Conservation (phyloP, 2,329 filamentous ascomycete species). For the Colletotrichum sp. region DNA sequence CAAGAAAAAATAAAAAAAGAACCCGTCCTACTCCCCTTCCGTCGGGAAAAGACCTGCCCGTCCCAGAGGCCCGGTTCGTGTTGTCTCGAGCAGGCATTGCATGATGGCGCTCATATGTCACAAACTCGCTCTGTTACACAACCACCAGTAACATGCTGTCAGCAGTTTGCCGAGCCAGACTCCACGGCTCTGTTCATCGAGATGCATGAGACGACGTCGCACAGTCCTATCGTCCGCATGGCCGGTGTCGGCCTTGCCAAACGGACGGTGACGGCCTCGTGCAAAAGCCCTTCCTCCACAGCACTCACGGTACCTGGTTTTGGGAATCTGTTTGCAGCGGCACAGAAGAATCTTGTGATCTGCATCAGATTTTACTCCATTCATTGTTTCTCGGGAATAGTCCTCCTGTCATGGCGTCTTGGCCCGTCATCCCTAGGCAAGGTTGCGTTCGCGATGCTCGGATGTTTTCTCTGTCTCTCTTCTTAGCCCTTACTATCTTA, state of each 20-base stretch:
- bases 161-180: neutral
- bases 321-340: neutral
- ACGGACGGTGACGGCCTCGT: neutral
- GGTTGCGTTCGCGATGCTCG: neutral
- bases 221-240: neutral
- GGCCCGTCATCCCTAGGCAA: neutral
- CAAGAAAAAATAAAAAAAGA: neutral
- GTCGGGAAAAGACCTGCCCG: neutral
- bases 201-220: neutral
- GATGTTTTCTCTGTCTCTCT: neutral
- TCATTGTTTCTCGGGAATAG: neutral
- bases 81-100: neutral
- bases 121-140: slow-evolving; percentile 2
- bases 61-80: slow-evolving; percentile 2
- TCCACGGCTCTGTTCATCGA: neutral
- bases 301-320: neutral
- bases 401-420: neutral
- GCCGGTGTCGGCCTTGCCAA: neutral
- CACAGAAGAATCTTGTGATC: neutral
- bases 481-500: neutral
- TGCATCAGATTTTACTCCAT: neutral
- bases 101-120: neutral
- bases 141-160: neutral
- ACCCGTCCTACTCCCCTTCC: neutral
- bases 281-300: neutral